Base-by-base conservation (phyloP, 2,329 filamentous ascomycete species). In the Hirsutella rhossiliensis region DNA sequence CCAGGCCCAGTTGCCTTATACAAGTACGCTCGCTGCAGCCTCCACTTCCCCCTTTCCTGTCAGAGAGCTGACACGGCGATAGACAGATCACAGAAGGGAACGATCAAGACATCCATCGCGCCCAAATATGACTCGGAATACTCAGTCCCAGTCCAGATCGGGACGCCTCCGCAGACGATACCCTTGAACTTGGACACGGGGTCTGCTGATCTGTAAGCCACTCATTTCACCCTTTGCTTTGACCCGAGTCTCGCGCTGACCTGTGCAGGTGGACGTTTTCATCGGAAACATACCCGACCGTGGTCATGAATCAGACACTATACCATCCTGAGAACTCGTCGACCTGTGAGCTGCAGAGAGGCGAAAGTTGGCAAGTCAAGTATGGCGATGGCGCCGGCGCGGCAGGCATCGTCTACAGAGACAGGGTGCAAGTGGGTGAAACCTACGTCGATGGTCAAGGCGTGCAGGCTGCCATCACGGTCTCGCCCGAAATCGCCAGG, bases 151-250 rank as follows among this genome's bases (percentile, higher is more conserved):
- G 75, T 87, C 40, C 69, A 66, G 2, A 66, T 87, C 48, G 84
- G 83, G 38, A 72, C 56, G 1, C 70, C 69, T 6, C 50, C 58
- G 6, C 77, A 81, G 52, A 73, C 65, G 3, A 57, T 86, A 49
- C 72, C 78, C 47, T 59, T 88, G 47, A 81, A 86, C 56, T 73
- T 88, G 47, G 84, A 88, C 51, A 88, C 84, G 13, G 63, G 63
- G 4, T 66, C 63, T 12, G 52, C 81, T 70, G 49, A 82, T 69
- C 49, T 66, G 63, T 64, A 54, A 55, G 61, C 45, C 18, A 6
- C 1, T 7, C 19, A 17, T 11, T 3, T 5, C 18, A 17, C 34
- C 3, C 9, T 37, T n/a, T 6, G 2, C 12, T 32, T 11, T 17
- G 9, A 17, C 18, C 34, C 17, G n/a, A n/a, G n/a, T 17, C 4